Evolutionary conservation across 2,329 filamentous ascomycete genomes (phyloP).

Genomic region (Chaetomium sp.): DNA sequence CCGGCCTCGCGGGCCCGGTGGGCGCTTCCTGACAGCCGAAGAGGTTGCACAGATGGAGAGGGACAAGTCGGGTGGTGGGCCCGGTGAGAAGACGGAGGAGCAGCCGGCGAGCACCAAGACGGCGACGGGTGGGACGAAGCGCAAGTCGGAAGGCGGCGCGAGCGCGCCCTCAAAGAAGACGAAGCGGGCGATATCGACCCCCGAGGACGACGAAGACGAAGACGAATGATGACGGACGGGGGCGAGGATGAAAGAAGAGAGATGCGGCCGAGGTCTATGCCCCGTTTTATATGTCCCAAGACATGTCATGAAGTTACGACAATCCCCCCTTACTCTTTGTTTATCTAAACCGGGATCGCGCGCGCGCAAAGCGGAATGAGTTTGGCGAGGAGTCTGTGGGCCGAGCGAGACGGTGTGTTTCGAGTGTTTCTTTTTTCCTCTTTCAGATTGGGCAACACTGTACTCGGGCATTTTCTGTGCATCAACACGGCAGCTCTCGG

Average conservation of each 20-base stretch:
- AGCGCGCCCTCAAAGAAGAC: conserved; percentile 56
- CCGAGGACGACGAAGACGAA: conserved; percentile 45
- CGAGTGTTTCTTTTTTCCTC: conserved; percentile 2
- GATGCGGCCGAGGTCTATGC: conserved; percentile 33
- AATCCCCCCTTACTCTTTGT: conserved; percentile 32
- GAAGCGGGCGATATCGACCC: conserved; percentile 46
- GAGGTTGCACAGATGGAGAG: conserved; percentile 90
- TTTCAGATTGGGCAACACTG: conserved; percentile 30
- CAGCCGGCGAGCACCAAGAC: conserved; percentile 34
- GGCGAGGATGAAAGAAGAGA: conserved; percentile 15
- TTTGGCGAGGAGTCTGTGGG: conserved; percentile 33
- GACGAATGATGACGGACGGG: conserved; percentile 30
- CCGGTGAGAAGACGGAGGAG: conserved; percentile 36
- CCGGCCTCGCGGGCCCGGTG: conserved; percentile 87
- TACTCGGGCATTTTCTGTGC: conserved; percentile 24
- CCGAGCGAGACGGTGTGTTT: conserved; percentile 23
- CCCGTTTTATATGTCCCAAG: conserved; percentile 31
- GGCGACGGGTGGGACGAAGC: conserved; percentile 54
- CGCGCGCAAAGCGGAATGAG: conserved; percentile 3
- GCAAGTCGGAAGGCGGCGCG: conserved; percentile 57
- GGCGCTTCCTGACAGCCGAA: conserved; percentile 93
- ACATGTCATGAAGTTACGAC: conserved; percentile 38
- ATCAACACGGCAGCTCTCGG: conserved; percentile 24
- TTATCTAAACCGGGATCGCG: conserved; percentile 14
- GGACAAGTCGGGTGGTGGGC: conserved; percentile 47